A percentile compares a stretch with the other conserved stretches of the same genome.
These are phyloP conservation scores for Manihot esculenta DNA, from an alignment of 441 rosid species.

Conservation along the genomic window DNA sequence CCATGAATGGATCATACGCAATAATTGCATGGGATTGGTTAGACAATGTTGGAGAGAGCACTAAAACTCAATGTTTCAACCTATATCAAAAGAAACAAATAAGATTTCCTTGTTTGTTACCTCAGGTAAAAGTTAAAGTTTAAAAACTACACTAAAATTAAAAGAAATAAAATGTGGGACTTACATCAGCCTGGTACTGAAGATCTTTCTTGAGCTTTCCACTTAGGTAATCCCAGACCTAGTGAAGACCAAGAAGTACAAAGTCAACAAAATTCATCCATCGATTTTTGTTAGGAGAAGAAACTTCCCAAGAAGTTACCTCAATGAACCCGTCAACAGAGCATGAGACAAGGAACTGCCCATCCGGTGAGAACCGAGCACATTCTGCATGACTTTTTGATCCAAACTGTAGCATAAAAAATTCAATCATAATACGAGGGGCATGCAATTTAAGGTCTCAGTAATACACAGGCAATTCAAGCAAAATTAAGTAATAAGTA, in stretches of 20 bases:
- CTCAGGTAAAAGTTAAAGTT: not conserved
- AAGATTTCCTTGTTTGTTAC: not conserved
- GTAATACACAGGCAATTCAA: not conserved
- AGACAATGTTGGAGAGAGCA: not conserved
- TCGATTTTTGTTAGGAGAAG: slow-evolving; percentile 9
- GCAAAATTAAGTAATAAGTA: not conserved
- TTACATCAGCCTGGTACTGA: slow-evolving; percentile 97
- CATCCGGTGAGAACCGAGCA: slow-evolving; percentile 80
- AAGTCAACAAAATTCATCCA: slow-evolving; percentile 19
- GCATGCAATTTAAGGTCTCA: not conserved
- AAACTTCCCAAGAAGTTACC: slow-evolving; percentile 36
- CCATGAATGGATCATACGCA: not conserved
- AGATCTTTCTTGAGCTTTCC: slow-evolving; percentile 99
- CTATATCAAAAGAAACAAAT: not conserved
- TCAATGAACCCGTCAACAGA: slow-evolving; percentile 99
- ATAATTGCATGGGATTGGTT: not conserved
- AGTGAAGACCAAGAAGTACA: slow-evolving; percentile 26
- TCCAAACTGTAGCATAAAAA: slow-evolving; percentile 45
- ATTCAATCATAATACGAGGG: not conserved
- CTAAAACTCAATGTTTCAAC: not conserved
- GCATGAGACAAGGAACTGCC: slow-evolving; percentile 95
- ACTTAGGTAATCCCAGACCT: slow-evolving; percentile 99
- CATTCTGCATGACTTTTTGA: slow-evolving; percentile 74
- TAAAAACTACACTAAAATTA: slow-evolving; percentile 9
- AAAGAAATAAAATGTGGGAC: slow-evolving; percentile 22